Percentiles rank a stretch among this genome's conserved stretches.
Evolutionary conservation across 2,329 filamentous ascomycete genomes (phyloP).

Genomic region (Helminthosporium solani): DNA sequence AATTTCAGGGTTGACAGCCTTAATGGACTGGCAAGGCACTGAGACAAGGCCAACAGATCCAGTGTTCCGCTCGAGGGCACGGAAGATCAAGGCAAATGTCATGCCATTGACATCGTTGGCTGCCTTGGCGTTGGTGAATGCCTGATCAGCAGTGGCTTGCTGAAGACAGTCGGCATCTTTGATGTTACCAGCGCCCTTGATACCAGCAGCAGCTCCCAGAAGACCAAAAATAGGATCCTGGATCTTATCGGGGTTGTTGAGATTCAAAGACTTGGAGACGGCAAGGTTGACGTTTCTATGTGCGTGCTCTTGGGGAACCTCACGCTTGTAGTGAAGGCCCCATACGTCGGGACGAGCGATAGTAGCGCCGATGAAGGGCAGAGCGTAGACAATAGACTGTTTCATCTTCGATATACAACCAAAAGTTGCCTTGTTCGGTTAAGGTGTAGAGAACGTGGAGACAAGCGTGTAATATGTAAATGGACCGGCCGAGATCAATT

Average conservation of each 20-base stretch:
- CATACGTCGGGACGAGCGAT: conserved; percentile 26
- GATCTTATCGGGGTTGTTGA: conserved; percentile 53
- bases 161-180: conserved; percentile 59
- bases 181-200: conserved; percentile 51
- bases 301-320: conserved; percentile 60
- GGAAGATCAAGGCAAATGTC: conserved; percentile 56
- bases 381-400: conserved; percentile 29
- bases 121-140: conserved; percentile 61
- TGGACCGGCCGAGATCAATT: conserved; percentile 39
- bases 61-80: conserved; percentile 62
- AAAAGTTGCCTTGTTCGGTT: conserved; percentile 6
- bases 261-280: conserved; percentile 47
- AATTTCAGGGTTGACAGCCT: conserved; percentile 65
- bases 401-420: conserved; percentile 33
- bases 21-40: conserved; percentile 56
- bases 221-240: conserved; percentile 54
- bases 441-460: conserved; percentile 8
- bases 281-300: conserved; percentile 53
- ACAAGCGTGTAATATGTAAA: conserved; percentile 13
- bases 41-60: conserved; percentile 58
- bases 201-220: conserved; percentile 54
- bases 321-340: conserved; percentile 38
- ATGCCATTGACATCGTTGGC: conserved; percentile 55
- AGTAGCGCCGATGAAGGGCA: conserved; percentile 33
- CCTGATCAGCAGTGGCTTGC: conserved; percentile 59